Evolutionary conservation across 495 filamentous ascomycete genomes (phyloP).

Genomic region (Aspergillus indologenus): DNA sequence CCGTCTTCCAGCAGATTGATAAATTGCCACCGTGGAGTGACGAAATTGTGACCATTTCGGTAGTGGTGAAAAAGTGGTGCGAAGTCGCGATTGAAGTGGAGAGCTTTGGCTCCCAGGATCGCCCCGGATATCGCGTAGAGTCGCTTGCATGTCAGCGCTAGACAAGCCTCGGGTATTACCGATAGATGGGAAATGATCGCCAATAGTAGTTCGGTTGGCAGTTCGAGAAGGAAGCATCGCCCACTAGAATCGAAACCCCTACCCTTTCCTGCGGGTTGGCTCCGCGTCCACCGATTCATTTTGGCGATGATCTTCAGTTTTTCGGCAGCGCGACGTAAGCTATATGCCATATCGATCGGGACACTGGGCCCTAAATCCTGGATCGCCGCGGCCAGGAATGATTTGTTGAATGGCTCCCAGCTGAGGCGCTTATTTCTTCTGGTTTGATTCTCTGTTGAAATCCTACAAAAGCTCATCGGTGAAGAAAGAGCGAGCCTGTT

Average conservation of each 20-base stretch:
- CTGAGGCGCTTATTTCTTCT: slow-evolving; percentile 6
- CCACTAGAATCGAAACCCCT: slow-evolving; percentile 17
- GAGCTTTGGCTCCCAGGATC: slow-evolving; percentile 34
- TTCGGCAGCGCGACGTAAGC: slow-evolving; percentile 31
- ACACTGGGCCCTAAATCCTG: slow-evolving; percentile 19
- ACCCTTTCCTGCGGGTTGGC: slow-evolving; percentile 14
- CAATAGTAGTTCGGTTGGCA: slow-evolving; percentile 44
- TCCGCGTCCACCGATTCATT: slow-evolving; percentile 33
- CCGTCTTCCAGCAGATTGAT: slow-evolving; percentile 39
- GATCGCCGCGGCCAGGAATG: slow-evolving; percentile 8
- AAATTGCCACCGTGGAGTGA: slow-evolving; percentile 42
- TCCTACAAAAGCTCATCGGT: slow-evolving; percentile 19
- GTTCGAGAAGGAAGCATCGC: slow-evolving; percentile 39
- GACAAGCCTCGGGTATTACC: slow-evolving; percentile 38
- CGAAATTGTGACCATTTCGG: slow-evolving; percentile 40
- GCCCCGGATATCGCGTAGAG: slow-evolving; percentile 37
- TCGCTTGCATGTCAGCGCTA: slow-evolving; percentile 46
- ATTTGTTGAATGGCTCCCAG: slow-evolving; percentile 15
- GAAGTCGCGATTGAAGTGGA: slow-evolving; percentile 45
- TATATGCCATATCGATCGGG: slow-evolving; percentile 28
- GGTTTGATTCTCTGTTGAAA: slow-evolving; percentile 1
- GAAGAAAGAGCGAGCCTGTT: slow-evolving; percentile 9
- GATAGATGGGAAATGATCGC: slow-evolving; percentile 42
- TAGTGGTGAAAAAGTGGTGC: slow-evolving; percentile 47
- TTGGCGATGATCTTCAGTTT: slow-evolving; percentile 33